These are phyloP conservation scores for Hippophae tibetana DNA, from an alignment of 306 rosid genomes.

Conservation along the genomic window DNA sequence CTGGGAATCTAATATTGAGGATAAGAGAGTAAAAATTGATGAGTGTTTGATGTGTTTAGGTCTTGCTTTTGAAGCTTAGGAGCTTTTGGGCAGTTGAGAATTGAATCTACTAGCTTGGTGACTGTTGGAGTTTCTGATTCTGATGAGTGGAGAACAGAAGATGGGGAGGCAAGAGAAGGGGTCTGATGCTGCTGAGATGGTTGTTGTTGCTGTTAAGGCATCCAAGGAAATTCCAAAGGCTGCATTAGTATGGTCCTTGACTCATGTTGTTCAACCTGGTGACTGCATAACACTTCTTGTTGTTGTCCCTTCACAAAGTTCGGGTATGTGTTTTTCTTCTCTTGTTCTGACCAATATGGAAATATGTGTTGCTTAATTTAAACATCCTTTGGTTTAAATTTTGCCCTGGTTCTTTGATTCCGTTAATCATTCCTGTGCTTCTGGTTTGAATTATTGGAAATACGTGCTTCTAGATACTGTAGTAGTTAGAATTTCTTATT, in stretches of 20 bases:
- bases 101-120: conserved; percentile 13
- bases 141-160: conserved; percentile 72
- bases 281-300: conserved; percentile 90
- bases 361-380: too few species aligned
- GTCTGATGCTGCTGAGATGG: conserved; percentile 72
- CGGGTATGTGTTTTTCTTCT: conserved; percentile 37
- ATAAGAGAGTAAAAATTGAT: conserved; percentile 20
- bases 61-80: conserved; percentile 10
- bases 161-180: conserved; percentile 67
- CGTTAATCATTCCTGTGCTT: too few species aligned
- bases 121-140: conserved; percentile 5
- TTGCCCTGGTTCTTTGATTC: too few species aligned
- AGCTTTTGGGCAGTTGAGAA: conserved; percentile 25
- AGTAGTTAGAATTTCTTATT: too few species aligned
- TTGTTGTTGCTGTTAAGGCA: conserved; percentile 91
- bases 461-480: too few species aligned
- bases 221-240: conserved; percentile 84
- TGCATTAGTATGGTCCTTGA: conserved; percentile 91
- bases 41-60: conserved; percentile 19
- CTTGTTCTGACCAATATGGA: too few species aligned
- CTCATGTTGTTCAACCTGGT: conserved; percentile 98
- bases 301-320: conserved; percentile 80
- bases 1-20: conserved; percentile 30
- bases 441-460: too few species aligned
- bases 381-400: too few species aligned